phyloP scores from a whole-genome alignment of 108 stramenopile species.

The Epipyxis sp. region DNA sequence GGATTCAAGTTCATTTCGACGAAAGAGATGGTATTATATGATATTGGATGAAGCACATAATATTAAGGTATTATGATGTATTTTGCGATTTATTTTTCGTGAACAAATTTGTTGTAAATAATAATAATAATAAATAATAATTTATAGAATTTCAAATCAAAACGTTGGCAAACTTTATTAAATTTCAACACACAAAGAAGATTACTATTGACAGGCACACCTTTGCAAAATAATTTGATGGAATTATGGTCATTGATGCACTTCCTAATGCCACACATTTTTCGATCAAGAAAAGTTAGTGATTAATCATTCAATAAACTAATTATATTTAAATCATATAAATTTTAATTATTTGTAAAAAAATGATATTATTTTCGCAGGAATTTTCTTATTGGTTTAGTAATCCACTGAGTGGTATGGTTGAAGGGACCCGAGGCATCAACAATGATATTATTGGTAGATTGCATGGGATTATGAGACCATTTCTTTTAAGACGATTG shows the following conservation, averaged over 20 bases:
- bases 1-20: constrained; percentile 85
- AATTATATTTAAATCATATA: neutral
- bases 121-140: no score
- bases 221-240: constrained; percentile 70
- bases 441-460: constrained; percentile 77
- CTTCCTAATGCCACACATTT: constrained; percentile 66
- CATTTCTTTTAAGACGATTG: constrained; percentile 87
- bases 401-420: constrained; percentile 70
- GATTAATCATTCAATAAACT: neutral
- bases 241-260: constrained; percentile 70
- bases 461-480: constrained; percentile 91
- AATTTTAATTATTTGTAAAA: neutral
- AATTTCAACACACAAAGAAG: constrained; percentile 90
- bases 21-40: constrained; percentile 95
- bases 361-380: no score
- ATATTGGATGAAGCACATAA: constrained; percentile 98
- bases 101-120: no score
- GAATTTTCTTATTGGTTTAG: constrained; percentile 99
- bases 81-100: neutral
- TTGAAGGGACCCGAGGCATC: constrained; percentile 43
- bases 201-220: constrained; percentile 87
- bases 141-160: constrained; percentile 85
- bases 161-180: constrained; percentile 97
- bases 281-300: constrained; percentile 58
- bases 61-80: no score